Evolutionary conservation across 1,284 basidiomycete species (phyloP).

Genomic region (Tilletiaria anomala): DNA sequence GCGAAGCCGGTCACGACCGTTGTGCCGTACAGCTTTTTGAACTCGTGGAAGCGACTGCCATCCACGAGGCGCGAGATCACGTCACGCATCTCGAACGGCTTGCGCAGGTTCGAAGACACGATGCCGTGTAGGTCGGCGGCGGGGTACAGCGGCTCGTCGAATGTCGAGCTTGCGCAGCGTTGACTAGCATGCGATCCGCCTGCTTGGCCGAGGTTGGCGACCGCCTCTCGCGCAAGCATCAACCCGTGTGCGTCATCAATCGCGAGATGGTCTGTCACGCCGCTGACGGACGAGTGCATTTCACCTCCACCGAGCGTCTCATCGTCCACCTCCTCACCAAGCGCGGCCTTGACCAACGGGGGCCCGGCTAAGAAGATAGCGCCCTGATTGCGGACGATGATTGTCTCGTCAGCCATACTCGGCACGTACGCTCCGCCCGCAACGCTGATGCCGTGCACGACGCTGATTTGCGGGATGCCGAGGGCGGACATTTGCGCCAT

Average conservation of each 20-base stretch:
- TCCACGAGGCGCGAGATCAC: constrained; percentile 82
- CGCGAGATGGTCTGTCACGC: constrained; percentile 84
- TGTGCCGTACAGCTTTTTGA: constrained; percentile 82
- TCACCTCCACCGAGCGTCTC: constrained; percentile 71
- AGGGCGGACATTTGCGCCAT: constrained; percentile 87
- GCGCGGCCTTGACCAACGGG: constrained; percentile 84
- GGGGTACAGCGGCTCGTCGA: constrained; percentile 66
- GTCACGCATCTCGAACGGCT: constrained; percentile 82
- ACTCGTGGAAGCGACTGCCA: constrained; percentile 79
- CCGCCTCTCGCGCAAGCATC: constrained; percentile 62
- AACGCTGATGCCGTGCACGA: constrained; percentile 86
- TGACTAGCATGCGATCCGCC: neutral
- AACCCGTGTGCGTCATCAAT: constrained; percentile 77
- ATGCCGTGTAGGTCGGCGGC: constrained; percentile 73
- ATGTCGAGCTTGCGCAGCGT: constrained; percentile 5
- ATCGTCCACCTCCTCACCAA: constrained; percentile 81
- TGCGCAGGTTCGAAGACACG: constrained; percentile 71
- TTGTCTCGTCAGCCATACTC: constrained; percentile 79
- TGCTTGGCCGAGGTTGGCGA: constrained; percentile 54
- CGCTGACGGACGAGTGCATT: constrained; percentile 87
- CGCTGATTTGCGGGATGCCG: constrained; percentile 76
- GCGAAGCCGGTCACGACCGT: constrained; percentile 64
- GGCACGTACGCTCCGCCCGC: constrained; percentile 82
- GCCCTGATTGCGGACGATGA: constrained; percentile 85
- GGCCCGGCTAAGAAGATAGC: constrained; percentile 92